Base-by-base conservation (phyloP, 495 filamentous ascomycete genomes). In the Aspergillus incahuasiensis region DNA sequence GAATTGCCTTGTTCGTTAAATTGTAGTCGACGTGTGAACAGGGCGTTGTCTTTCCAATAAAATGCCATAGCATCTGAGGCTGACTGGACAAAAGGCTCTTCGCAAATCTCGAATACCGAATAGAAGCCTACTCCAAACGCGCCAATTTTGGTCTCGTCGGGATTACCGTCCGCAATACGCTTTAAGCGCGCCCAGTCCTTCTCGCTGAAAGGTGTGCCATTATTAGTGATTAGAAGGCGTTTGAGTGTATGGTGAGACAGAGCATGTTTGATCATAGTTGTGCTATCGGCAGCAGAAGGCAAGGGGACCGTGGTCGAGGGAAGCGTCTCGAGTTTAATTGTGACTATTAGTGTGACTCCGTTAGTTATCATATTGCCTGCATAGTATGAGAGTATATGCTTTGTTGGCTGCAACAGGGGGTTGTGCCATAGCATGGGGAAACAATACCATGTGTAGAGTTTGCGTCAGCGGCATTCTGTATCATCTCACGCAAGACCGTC, bases 81-180 rank as follows among this genome's bases (percentile, higher is more conserved):
- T 0, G 92, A 97, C 43, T 87, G 90, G 49, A 97, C 86, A 67
- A 97, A 96, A 5, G 95, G 95, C 62, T 96, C 90, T 66, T 99
- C 95, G 65, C 91, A 97, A 65, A 97, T 94, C 57, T 94, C 88
- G 71, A 99, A 99, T 32, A 97, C 94, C 68, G 89, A 94, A 76
- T 99, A 99, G 70, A 99, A 97, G 3, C 95, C 95, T 35, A 99
- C 95, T 44, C 95, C 95, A 67, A 97, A 99, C 32, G 95, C 95
- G 18, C 95, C 95, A 62, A 99, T 97, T 75, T 99, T 97, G 4
- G 90, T 95, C 69, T 97, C 95, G 68, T 97, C 92, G 0, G 95
- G 95, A 64, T 99, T 99, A 12, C 95, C 95, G 70, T 97, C 92
- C 13, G 95, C 95, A 59, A 99, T 99, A 52, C 91, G 85, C 76